Evolutionary conservation across 2,329 filamentous ascomycete species (phyloP).

Genomic region (Aspergillus sp.): DNA sequence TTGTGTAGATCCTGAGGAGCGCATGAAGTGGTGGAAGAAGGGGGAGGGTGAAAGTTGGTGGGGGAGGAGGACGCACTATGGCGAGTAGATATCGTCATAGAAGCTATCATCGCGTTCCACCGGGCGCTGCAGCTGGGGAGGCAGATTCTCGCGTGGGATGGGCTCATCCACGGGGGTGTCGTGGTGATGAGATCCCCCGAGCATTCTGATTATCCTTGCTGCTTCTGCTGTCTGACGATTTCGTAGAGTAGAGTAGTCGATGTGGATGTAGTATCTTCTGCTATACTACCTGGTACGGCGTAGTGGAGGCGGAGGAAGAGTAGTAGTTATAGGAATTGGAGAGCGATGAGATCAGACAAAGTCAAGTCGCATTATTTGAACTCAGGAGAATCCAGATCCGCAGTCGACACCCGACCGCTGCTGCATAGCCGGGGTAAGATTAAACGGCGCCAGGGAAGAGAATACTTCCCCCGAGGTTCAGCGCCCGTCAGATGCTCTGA

Average conservation of each 20-base stretch:
- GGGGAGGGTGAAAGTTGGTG: not conserved
- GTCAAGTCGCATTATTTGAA: not conserved
- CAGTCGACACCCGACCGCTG: not conserved
- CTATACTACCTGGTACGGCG: too few relatives aligned
- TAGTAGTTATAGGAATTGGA: not conserved
- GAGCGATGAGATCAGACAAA: slow-evolving; percentile 2
- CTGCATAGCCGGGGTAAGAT: not conserved
- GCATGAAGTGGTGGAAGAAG: not conserved
- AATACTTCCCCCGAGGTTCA: slow-evolving; percentile 24
- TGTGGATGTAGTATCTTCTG: too few relatives aligned
- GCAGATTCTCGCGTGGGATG: slow-evolving; percentile 52
- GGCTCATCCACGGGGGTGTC: slow-evolving; percentile 30
- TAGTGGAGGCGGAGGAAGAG: not conserved
- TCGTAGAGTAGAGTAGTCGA: too few relatives aligned
- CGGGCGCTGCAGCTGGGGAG: slow-evolving; percentile 55
- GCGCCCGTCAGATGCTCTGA: not conserved
- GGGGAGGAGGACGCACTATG: slow-evolving; percentile 61
- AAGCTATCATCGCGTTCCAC: slow-evolving; percentile 67
- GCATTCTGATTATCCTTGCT: slow-evolving; percentile 14
- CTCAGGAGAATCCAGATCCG: not conserved
- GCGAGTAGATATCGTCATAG: slow-evolving; percentile 74
- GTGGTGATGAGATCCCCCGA: slow-evolving; percentile 32
- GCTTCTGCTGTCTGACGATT: not conserved
- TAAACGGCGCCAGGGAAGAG: slow-evolving; percentile 15
- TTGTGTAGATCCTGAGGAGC: not conserved